Conservation (phyloP, 352 stramenopile genomes). For the Discostella stelligera region DNA sequence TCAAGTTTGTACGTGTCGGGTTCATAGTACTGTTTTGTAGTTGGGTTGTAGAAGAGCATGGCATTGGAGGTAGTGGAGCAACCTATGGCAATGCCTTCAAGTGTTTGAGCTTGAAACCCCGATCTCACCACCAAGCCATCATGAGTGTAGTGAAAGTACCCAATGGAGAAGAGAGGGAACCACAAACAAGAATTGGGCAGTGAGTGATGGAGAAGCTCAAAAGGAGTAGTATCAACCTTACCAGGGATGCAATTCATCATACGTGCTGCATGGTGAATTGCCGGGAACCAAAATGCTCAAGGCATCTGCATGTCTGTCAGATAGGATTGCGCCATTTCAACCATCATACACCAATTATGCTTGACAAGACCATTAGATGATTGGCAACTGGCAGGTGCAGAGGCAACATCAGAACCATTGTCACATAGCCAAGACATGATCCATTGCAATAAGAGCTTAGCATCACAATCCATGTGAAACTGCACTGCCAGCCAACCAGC, state of each 20-base stretch:
- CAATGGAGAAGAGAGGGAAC: no score
- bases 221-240: background rate
- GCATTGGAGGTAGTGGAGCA: background rate
- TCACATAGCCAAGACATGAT: background rate
- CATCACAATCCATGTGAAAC: slow-evolving; percentile 14
- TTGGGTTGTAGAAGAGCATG: no score
- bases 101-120: slow-evolving; percentile 1
- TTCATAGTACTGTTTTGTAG: no score
- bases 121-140: background rate
- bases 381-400: background rate
- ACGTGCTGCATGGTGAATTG: no score
- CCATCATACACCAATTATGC: slow-evolving; percentile 13
- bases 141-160: no score
- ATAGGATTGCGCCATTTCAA: slow-evolving; percentile 16
- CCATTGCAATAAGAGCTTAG: slow-evolving; percentile 7
- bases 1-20: slow-evolving; percentile 5
- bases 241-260: slow-evolving; percentile 10
- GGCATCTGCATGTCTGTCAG: background rate
- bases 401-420: slow-evolving; percentile 5
- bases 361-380: slow-evolving; percentile 17
- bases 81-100: slow-evolving; percentile 7
- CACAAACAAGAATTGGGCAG: no score
- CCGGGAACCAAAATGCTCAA: background rate
- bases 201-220: slow-evolving; percentile 1
- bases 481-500: background rate